These are phyloP conservation scores for Lobosporangium transversale DNA, from an alignment of 192 early-diverging fungal genomes.

Conservation along the genomic window DNA sequence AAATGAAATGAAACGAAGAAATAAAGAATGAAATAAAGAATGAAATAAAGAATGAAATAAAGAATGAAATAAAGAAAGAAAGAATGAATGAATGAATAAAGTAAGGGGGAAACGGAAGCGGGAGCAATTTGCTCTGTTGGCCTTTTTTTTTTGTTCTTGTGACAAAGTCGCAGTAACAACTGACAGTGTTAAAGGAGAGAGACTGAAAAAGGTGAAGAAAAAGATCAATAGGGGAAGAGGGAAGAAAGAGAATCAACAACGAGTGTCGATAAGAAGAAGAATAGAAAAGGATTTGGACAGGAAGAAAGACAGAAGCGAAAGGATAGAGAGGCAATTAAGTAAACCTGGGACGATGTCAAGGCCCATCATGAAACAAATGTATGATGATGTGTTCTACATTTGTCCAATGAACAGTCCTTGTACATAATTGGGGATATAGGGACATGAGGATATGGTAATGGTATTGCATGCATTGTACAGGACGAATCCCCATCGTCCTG, in stretches of 20 bases:
- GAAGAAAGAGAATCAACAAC: neutral
- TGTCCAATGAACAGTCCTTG: too few species aligned
- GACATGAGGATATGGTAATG: neutral
- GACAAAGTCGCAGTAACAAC: neutral
- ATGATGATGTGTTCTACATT: too few species aligned
- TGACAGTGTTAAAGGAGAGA: neutral
- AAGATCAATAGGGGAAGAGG: neutral
- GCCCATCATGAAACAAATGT: neutral
- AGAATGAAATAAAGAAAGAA: conserved; percentile 1
- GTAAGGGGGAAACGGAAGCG: neutral
- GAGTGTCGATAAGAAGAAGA: neutral
- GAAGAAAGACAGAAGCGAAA: neutral
- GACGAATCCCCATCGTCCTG: too few species aligned
- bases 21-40: neutral
- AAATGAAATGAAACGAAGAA: neutral
- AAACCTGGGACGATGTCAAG: neutral
- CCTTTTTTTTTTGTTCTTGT: too few species aligned
- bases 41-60: neutral
- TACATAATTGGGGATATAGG: too few species aligned
- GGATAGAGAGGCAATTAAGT: neutral
- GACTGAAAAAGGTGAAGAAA: neutral
- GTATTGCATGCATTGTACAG: too few species aligned
- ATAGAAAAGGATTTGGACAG: neutral
- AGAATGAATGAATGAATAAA: conserved; percentile 1
- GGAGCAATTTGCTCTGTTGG: too few species aligned